Evolutionary conservation across 1,284 basidiomycete species (phyloP).

Genomic region (Hemileia vastatrix): DNA sequence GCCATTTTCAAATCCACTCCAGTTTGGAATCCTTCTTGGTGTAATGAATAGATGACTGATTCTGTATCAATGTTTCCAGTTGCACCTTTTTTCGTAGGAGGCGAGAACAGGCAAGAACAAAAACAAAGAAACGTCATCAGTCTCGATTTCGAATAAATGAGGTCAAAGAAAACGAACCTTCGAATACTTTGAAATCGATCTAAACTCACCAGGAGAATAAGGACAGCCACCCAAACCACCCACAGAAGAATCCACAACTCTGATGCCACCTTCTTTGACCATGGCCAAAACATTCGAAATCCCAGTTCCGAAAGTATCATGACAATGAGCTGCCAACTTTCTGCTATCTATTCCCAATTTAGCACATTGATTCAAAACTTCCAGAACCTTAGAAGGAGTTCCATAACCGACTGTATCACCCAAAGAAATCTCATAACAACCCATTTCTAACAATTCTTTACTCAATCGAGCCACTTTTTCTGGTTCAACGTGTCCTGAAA

Average conservation of each 20-base stretch:
- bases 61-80: conserved; percentile 43
- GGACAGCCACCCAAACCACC: conserved; percentile 88
- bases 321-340: conserved; percentile 68
- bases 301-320: conserved; percentile 82
- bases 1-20: conserved; percentile 50
- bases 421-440: conserved; percentile 83
- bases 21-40: conserved; percentile 60
- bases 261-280: conserved; percentile 48
- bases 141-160: not conserved
- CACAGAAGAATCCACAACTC: conserved; percentile 54
- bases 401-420: conserved; percentile 87
- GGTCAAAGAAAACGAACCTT: conserved; percentile 42
- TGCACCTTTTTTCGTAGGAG: conserved; percentile 11
- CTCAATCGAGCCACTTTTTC: conserved; percentile 61
- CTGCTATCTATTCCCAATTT: conserved; percentile 53
- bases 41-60: conserved; percentile 74
- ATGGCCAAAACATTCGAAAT: conserved; percentile 49
- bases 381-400: conserved; percentile 58
- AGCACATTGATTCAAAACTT: conserved; percentile 62
- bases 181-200: conserved; percentile 84
- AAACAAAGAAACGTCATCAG: not conserved
- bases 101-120: not conserved
- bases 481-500: conserved; percentile 65
- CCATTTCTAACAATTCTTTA: conserved; percentile 68
- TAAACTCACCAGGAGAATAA: conserved; percentile 89